Evolutionary conservation across 495 filamentous ascomycete genomes (phyloP).

Genomic region (Neohortaea acidophila): DNA sequence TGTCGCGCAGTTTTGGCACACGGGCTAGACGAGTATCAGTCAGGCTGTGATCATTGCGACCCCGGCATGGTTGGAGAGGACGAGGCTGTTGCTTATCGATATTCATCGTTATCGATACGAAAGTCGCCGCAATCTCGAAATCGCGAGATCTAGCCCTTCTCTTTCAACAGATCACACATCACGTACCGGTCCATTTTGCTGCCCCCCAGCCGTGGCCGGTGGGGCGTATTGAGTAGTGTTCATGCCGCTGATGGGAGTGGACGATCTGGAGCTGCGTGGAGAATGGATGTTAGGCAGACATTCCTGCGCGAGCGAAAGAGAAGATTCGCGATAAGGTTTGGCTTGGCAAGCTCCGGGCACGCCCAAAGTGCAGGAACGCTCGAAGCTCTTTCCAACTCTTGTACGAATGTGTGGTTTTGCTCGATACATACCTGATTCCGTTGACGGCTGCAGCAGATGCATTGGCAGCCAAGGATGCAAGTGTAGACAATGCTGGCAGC

Average conservation of each 20-base stretch:
- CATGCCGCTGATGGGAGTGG: slow-evolving; percentile 14
- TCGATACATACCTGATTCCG: too few relatives aligned
- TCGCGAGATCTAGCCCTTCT: too few relatives aligned
- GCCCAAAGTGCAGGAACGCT: neutral
- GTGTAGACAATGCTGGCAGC: slow-evolving; percentile 10
- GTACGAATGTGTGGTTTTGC: too few relatives aligned
- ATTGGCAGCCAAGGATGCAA: slow-evolving; percentile 13
- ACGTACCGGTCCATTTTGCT: slow-evolving; percentile 16
- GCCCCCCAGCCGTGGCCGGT: slow-evolving; percentile 14
- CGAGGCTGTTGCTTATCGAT: slow-evolving; percentile 6
- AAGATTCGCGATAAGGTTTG: neutral
- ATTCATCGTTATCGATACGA: neutral
- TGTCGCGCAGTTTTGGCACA: slow-evolving; percentile 93
- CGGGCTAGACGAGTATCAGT: slow-evolving; percentile 53
- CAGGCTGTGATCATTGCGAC: too few relatives aligned
- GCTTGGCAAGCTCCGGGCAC: neutral
- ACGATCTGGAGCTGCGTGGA: slow-evolving; percentile 8
- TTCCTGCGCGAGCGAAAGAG: neutral
- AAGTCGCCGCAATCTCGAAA: too few relatives aligned
- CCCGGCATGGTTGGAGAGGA: too few relatives aligned
- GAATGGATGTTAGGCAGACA: neutral
- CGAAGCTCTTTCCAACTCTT: neutral
- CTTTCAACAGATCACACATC: too few relatives aligned
- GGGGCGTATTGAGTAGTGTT: slow-evolving; percentile 15
- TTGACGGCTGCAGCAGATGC: slow-evolving; percentile 9